Base-by-base conservation (phyloP, 805 yeast species). In the Saturnispora halmiae region DNA sequence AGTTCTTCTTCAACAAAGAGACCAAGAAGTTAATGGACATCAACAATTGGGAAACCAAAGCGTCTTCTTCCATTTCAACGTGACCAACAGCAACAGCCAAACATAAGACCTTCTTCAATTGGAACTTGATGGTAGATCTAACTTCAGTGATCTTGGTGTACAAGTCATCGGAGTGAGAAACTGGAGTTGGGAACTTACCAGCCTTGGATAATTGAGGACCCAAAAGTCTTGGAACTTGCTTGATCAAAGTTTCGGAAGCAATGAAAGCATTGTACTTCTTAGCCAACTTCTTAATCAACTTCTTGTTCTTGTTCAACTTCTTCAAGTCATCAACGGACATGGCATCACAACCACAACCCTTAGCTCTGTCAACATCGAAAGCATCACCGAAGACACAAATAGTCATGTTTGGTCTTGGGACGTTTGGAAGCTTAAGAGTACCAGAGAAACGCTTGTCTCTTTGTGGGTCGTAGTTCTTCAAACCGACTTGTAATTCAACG, bases 391-490 rank as follows among this genome's bases (percentile, higher is more conserved):
- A 92, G 69, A 92, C 87, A 77, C 98, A 92, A 77, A 92, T 73
- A 73, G 97, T 84, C 97, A 92, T 86, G 95, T 92, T 92, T 76
- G 99, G 99, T 81, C 99, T 94, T 77, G 98, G 98, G 58, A 94
- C 95, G 67, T 79, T 81, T 67, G 99, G 99, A 63, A 92, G 79
- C 76, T 81, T 92, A 75, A 92, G 81, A 67, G 97, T 66, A 77
- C 99, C 99, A 69, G 97, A 90, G 96, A 92, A 92, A 87, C 99
- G 97, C 88, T 92, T 92, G 76, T 92, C 99, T 85, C 98, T 88
- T 79, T 92, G 98, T 68, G 99, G 97, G 72, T 92, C 99, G 75
- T 92, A 92, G 95, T 92, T 92, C 88, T 92, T 92, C 63, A 92
- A 81, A 73, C 98, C 98, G 66, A 92, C 95, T 78, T 92, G 98